phyloP scores from a whole-genome alignment of 2,329 filamentous ascomycete species.

The Neophaeococcomyces aloes region DNA sequence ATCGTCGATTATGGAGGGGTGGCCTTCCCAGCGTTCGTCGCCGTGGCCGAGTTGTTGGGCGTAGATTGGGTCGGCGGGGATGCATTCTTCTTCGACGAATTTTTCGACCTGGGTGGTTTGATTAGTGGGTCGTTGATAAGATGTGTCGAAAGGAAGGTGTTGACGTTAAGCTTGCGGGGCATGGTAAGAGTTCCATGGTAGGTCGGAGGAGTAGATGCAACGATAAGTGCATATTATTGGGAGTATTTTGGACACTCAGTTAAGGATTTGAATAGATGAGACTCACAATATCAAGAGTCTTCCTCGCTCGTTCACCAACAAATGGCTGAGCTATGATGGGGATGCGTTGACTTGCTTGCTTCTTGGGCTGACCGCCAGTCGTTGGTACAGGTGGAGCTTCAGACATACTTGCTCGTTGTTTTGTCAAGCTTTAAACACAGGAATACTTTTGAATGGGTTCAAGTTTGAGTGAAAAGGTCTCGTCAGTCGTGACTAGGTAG shows the following conservation, averaged over 20 bases:
- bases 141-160: neutral
- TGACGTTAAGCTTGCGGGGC: too few relatives aligned
- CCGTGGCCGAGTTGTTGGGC: constrained; percentile 68
- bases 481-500: too few relatives aligned
- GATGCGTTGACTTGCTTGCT: constrained; percentile 42
- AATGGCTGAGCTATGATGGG: constrained; percentile 48
- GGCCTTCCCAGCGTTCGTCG: constrained; percentile 63
- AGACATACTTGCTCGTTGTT: constrained; percentile 4
- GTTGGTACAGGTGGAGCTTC: constrained; percentile 2
- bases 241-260: neutral
- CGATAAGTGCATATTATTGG: too few relatives aligned
- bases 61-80: constrained; percentile 70
- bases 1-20: constrained; percentile 73
- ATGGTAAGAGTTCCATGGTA: too few relatives aligned
- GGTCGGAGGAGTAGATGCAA: neutral
- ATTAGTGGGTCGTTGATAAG: constrained; percentile 7
- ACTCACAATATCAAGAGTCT: constrained; percentile 63
- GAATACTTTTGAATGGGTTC: too few relatives aligned
- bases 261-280: neutral
- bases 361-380: constrained; percentile 27
- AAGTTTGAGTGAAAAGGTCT: too few relatives aligned
- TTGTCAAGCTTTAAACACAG: neutral
- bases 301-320: constrained; percentile 75
- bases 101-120: constrained; percentile 59
- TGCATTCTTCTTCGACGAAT: constrained; percentile 93